phyloP scores from a whole-genome alignment of 345 rosid species.

The Syzygium jambos region DNA sequence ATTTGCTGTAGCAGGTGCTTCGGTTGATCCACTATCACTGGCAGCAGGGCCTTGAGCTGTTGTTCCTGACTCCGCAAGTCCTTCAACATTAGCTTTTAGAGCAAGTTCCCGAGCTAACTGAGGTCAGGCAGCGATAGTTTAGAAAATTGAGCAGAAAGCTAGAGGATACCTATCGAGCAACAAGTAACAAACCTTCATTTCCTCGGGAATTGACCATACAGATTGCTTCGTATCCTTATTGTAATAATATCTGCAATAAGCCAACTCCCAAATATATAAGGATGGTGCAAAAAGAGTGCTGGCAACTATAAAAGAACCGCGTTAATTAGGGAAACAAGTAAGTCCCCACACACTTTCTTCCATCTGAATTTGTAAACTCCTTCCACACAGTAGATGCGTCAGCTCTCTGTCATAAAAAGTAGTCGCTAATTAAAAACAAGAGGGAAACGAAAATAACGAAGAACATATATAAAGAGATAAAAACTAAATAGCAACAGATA shows the following conservation, averaged over 20 bases:
- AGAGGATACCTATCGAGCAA: not conserved
- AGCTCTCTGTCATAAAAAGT: slow-evolving; percentile 55
- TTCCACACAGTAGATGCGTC: slow-evolving; percentile 99
- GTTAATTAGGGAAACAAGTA: not conserved
- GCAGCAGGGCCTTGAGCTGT: slow-evolving; percentile 32
- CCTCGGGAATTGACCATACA: slow-evolving; percentile 96
- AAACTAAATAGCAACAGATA: not conserved
- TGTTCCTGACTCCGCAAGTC: slow-evolving; percentile 28
- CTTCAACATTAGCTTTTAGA: slow-evolving; percentile 38
- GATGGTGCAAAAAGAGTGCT: not conserved
- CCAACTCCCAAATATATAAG: not conserved
- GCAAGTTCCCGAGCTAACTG: slow-evolving; percentile 98
- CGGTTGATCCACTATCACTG: slow-evolving; percentile 30
- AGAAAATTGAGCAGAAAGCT: slow-evolving; percentile 8
- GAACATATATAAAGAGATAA: not conserved
- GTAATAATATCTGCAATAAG: slow-evolving; percentile 69
- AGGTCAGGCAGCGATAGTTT: slow-evolving; percentile 14
- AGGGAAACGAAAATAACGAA: slow-evolving; percentile 1
- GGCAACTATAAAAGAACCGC: not conserved
- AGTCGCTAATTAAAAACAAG: slow-evolving; percentile 6
- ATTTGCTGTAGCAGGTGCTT: slow-evolving; percentile 26
- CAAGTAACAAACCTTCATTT: slow-evolving; percentile 58
- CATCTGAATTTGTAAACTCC: slow-evolving; percentile 89
- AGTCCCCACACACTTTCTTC: slow-evolving; percentile 51
- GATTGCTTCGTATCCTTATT: slow-evolving; percentile 92